Conservation (phyloP, 108 stramenopile genomes). For the Cylindrotheca closterium region DNA sequence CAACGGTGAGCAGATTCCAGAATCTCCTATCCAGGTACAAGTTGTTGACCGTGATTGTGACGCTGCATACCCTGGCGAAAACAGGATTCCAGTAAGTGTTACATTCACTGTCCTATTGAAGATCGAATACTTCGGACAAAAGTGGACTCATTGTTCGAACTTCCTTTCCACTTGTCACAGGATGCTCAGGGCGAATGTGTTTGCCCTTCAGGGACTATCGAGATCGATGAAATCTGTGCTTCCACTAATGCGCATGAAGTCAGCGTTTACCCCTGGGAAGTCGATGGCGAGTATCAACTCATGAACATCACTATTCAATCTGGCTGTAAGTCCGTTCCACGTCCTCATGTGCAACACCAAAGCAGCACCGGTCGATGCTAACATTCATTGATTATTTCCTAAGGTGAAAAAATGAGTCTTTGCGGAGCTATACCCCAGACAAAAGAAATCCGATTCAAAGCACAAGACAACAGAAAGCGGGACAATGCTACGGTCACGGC, state of each 20-base stretch:
- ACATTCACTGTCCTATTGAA: neutral
- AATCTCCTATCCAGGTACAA: constrained; percentile 30
- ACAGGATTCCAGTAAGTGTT: neutral
- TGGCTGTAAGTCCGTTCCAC: too few relatives aligned
- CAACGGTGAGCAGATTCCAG: constrained; percentile 26
- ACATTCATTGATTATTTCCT: too few relatives aligned
- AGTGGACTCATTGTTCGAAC: too few relatives aligned
- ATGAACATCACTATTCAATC: neutral
- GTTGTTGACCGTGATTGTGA: constrained; percentile 2
- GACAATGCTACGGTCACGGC: neutral
- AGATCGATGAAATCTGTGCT: neutral
- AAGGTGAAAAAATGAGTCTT: neutral
- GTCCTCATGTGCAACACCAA: too few relatives aligned
- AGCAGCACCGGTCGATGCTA: too few relatives aligned
- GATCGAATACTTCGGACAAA: neutral
- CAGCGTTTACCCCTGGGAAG: neutral
- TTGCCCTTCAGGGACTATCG: neutral
- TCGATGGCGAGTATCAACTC: neutral
- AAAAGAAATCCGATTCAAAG: neutral
- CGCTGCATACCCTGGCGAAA: neutral
- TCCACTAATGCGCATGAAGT: neutral
- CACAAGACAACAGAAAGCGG: neutral
- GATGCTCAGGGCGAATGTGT: neutral
- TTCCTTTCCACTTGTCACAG: neutral
- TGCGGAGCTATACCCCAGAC: neutral